A percentile compares a stretch with the other conserved stretches of the same genome.
phyloP scores from a whole-genome alignment of 2,329 filamentous ascomycete species.

The Shiraia sp. region DNA sequence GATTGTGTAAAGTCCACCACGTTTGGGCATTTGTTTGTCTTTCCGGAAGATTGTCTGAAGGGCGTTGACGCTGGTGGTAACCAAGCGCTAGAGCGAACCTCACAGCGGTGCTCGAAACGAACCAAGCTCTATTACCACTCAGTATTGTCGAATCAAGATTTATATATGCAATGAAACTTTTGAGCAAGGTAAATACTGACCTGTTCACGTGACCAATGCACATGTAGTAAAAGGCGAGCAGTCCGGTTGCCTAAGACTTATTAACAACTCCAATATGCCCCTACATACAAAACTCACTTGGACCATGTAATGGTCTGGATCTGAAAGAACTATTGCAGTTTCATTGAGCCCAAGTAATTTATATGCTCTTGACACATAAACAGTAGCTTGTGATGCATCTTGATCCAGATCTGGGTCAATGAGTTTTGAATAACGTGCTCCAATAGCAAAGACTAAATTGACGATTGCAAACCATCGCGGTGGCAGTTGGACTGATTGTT shows the following conservation, averaged over 20 bases:
- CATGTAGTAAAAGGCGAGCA: constrained; percentile 43
- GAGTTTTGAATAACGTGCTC: constrained; percentile 36
- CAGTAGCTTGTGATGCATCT: constrained; percentile 28
- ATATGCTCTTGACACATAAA: constrained; percentile 34
- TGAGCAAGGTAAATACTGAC: constrained; percentile 4
- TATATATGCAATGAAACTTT: no score
- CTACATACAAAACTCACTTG: constrained; percentile 4
- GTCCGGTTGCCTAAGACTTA: constrained; percentile 18
- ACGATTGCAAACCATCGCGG: constrained; percentile 39
- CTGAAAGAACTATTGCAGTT: constrained; percentile 30
- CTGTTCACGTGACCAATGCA: constrained; percentile 39
- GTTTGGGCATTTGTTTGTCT: constrained; percentile 36
- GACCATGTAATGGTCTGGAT: constrained; percentile 13
- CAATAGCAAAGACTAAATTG: constrained; percentile 48
- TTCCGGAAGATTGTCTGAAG: constrained; percentile 11
- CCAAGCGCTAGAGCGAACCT: constrained; percentile 38
- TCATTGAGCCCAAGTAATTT: constrained; percentile 15
- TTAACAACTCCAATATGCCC: constrained; percentile 20
- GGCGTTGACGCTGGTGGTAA: constrained; percentile 35
- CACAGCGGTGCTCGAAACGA: constrained; percentile 34
- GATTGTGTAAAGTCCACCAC: constrained; percentile 43
- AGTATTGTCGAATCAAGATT: no score
- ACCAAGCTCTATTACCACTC: constrained; percentile 34
- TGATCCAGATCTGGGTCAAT: constrained; percentile 21
- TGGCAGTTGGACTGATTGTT: constrained; percentile 6